Base-by-base conservation (phyloP, 2,329 filamentous ascomycete species). In the Fusarium sp. region DNA sequence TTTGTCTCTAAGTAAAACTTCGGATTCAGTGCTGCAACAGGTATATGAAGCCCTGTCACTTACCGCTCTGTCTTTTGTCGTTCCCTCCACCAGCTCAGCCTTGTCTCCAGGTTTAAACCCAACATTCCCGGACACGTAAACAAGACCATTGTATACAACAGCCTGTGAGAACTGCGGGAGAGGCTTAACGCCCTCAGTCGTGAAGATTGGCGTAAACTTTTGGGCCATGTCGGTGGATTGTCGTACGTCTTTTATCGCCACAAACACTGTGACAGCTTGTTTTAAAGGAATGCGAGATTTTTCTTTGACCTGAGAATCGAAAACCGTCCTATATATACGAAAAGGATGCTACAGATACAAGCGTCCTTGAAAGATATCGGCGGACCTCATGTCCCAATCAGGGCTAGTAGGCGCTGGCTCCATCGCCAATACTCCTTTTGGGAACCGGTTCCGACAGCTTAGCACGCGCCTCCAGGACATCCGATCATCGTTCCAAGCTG, bases 251-350 rank as follows among this genome's bases (percentile, higher is more conserved):
- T n/a, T n/a, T n/a, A n/a, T n/a, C n/a, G n/a, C n/a, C n/a, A 43
- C n/a, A 4, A 6, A n/a, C 8, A 40, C 4, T n/a, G 17, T 20
- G 38, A 20, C 12, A 12, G 38, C 4, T 40, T 40, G 17, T n/a
- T 20, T 20, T 20, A 0, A 40, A 6, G 1, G 5, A 2, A 40
- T 20, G 4, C 2, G 2, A 4, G 1, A 6, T 11, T 20, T 40
- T 6, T 11, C 10, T 43, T 7, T n/a, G 37, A 6, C 2, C 2
- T 4, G 17, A 40, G 6, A 40, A 20, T 10, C 6, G 3, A 20
- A 27, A 30, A 30, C 5, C 3, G 10, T 6, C n/a, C n/a, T 20
- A 43, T 43, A 43, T 43, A 43, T 20, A 12, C 10, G 10, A 12
- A 43, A 12, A 12, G 12, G n/a, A 43, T 20, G 11, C 3, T 20